phyloP scores from a whole-genome alignment of 306 rosid genomes.

The Benincasa hispida region DNA sequence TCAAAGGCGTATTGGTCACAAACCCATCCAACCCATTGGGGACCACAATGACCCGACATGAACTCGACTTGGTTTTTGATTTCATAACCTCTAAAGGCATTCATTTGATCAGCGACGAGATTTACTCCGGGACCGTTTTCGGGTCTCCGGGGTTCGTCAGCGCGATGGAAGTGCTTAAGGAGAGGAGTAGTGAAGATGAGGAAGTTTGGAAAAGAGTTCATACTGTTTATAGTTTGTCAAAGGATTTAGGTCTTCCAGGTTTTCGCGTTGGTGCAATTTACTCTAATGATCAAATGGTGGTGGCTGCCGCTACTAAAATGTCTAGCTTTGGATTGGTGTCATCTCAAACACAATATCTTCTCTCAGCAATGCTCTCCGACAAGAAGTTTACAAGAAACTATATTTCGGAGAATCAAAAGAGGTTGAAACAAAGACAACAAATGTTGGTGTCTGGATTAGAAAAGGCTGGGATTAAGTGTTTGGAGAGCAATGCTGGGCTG shows the following conservation, averaged over 20 bases:
- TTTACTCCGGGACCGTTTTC: constrained; percentile 60
- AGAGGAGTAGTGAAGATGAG: constrained; percentile 8
- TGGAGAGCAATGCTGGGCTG: constrained; percentile 66
- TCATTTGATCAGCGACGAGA: constrained; percentile 65
- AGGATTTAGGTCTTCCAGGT: constrained; percentile 68
- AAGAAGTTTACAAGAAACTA: constrained; percentile 36
- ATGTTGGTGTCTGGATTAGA: constrained; percentile 51
- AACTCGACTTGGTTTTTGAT: constrained; percentile 35
- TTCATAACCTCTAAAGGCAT: constrained; percentile 36
- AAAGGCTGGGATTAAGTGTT: constrained; percentile 45
- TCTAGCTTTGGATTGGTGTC: constrained; percentile 68
- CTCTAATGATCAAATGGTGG: constrained; percentile 60
- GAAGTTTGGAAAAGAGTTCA: constrained; percentile 17
- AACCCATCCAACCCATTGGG: constrained; percentile 73
- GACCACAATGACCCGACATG: constrained; percentile 34
- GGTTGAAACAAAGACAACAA: constrained; percentile 38
- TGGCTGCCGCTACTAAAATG: constrained; percentile 60
- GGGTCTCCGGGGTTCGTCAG: constrained; percentile 33
- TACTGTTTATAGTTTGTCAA: constrained; percentile 76
- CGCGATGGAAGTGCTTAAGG: constrained; percentile 44
- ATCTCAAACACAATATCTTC: constrained; percentile 66
- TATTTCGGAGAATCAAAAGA: constrained; percentile 30
- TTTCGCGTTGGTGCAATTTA: constrained; percentile 72
- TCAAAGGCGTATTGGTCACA: constrained; percentile 56
- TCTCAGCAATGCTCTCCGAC: constrained; percentile 61